Evolutionary conservation across 352 stramenopile genomes (phyloP), one percentile per base, ranked within the genome.

Genomic region (Phytophthora cactorum): DNA sequence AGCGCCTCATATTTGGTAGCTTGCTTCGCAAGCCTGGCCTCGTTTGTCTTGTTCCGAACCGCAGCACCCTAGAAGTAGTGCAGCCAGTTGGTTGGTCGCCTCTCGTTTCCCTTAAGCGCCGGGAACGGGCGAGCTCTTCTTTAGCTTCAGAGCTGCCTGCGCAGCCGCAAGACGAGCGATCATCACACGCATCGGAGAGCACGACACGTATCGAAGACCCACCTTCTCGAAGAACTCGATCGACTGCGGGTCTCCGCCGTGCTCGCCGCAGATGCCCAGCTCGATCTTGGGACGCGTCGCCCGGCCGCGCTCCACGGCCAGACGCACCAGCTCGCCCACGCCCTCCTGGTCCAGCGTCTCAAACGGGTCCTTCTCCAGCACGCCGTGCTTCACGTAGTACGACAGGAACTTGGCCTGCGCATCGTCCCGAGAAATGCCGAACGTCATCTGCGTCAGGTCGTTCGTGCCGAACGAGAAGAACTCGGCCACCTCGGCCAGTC

Each of bases 211-310:
- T 32, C 39, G 56, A 15, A 71, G 55, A 5, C 56, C 63, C 55
- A 71, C 56, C 39, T 56, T 61, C 63, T 71, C 63, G 51, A 71
- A 71, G 63, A 71, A 66, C 63, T 71, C 63, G 34, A 71, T 71
- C 28, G 63, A 71, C 50, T 71, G 49, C 51, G 61, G 61, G 61
- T 68, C 43, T n/a, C 61, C 61, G 32, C 61, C 61, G 52, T 63
- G 52, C 41, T 63, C 61, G 15, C 52, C 61, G 15, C 52, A 63
- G 51, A 68, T 66, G 17, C 57, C 57, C 36, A 65, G 38, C 47
- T 65, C 58, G 49, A 65, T 59, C 27, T 52, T 58, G 9, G 63
- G 63, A 12, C 63, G 55, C 22, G 63, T 70, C 31, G 63, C 55
- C 47, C 63, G 63, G 10, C 63, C 55, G 31, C 63, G 55, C 41